Conservation (phyloP, 23 red algal genomes). For the Rhodosorus marinus region DNA sequence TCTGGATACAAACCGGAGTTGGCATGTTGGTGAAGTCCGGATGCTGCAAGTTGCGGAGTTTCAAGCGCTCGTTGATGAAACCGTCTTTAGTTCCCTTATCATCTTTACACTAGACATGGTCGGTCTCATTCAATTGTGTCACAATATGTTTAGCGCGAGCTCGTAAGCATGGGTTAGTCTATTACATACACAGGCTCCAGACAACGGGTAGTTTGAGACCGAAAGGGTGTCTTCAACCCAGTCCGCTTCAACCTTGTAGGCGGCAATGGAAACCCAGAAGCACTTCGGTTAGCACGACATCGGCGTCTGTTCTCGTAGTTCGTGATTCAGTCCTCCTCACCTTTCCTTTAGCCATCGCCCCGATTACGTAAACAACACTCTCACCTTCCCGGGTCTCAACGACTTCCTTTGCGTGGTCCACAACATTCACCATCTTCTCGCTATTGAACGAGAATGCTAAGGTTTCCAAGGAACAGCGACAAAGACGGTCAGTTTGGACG, state of each 20-base stretch:
- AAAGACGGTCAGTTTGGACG: background rate
- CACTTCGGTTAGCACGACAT: too few relatives aligned
- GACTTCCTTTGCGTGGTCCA: constrained; percentile 21
- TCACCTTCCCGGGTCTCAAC: background rate
- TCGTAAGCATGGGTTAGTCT: constrained; percentile 63
- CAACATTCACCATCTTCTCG: constrained; percentile 59
- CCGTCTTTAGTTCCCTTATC: too few relatives aligned
- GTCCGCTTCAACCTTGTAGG: constrained; percentile 53
- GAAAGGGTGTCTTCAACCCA: constrained; percentile 81
- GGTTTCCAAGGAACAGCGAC: too few relatives aligned
- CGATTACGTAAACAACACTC: constrained; percentile 61
- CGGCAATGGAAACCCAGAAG: too few relatives aligned
- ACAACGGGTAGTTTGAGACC: constrained; percentile 69
- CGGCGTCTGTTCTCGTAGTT: constrained; percentile 21
- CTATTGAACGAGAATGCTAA: constrained; percentile 63
- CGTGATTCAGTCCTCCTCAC: constrained; percentile 67
- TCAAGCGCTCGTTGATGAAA: too few relatives aligned
- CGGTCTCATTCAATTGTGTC: too few relatives aligned
- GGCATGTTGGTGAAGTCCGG: too few relatives aligned
- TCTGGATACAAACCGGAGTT: too few relatives aligned
- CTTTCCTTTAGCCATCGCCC: constrained; percentile 93
- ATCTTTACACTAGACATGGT: too few relatives aligned
- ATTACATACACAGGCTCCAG: constrained; percentile 56
- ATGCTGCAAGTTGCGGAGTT: too few relatives aligned
- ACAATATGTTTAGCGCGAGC: constrained; percentile 62